Evolutionary conservation across 495 filamentous ascomycete species (phyloP).

Genomic region (Cercophora sp.): DNA sequence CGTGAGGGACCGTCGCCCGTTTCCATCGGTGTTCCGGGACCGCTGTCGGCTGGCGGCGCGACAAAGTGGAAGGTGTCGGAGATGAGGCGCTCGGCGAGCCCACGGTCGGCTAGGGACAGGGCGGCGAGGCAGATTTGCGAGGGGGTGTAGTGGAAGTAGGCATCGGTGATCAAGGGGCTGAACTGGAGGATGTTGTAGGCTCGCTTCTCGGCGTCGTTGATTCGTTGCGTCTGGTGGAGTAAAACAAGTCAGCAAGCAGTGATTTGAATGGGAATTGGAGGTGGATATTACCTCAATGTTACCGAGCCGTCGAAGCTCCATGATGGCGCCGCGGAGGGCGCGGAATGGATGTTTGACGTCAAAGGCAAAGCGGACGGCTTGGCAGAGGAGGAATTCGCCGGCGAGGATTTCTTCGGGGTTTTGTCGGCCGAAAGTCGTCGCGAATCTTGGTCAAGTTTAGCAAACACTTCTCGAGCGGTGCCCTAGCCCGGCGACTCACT

Average conservation of each 20-base stretch:
- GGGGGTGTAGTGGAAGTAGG: conserved; percentile 93
- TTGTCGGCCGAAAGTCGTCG: conserved; percentile 51
- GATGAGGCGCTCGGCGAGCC: conserved; percentile 68
- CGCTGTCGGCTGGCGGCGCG: conserved; percentile 15
- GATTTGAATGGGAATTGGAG: conserved; percentile 10
- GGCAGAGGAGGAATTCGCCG: conserved; percentile 85
- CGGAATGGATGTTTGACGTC: conserved; percentile 90
- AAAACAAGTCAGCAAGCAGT: conserved; percentile 24
- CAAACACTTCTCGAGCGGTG: background rate
- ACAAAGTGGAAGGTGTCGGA: conserved; percentile 58
- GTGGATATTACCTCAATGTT: conserved; percentile 30
- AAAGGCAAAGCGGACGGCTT: conserved; percentile 89
- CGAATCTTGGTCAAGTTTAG: conserved; percentile 40
- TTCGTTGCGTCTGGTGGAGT: conserved; percentile 49
- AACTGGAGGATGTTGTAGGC: conserved; percentile 72
- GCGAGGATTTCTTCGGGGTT: conserved; percentile 70
- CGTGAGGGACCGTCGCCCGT: conserved; percentile 10
- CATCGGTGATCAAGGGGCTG: conserved; percentile 81
- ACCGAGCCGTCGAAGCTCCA: conserved; percentile 64
- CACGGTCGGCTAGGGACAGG: conserved; percentile 67
- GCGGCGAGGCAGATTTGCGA: conserved; percentile 88
- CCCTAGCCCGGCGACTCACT: conserved; percentile 41
- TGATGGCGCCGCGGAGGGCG: conserved; percentile 75
- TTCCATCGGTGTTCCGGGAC: conserved; percentile 17
- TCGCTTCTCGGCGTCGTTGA: conserved; percentile 62